A percentile compares a stretch with the other conserved stretches of the same genome.
Evolutionary conservation across 345 rosid genomes (phyloP).

Genomic region (Physaria fendleri): DNA sequence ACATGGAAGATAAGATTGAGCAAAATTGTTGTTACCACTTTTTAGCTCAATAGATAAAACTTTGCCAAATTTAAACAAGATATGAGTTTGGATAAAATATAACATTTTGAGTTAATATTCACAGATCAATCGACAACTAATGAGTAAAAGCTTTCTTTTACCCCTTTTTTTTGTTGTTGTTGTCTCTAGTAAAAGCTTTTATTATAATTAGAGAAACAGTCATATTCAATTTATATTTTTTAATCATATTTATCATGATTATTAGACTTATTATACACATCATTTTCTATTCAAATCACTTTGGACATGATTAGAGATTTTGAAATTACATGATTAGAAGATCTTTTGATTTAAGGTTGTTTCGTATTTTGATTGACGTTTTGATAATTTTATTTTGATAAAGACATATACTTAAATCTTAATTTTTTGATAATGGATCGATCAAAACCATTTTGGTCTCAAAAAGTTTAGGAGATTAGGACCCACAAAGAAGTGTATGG

Average conservation of each 20-base stretch:
- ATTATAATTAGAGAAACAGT: background rate
- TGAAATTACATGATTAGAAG: background rate
- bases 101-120: slow-evolving; percentile 2
- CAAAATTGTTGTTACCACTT: background rate
- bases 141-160: too few relatives aligned
- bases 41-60: slow-evolving; percentile 14
- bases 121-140: background rate
- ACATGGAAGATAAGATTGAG: slow-evolving; percentile 8
- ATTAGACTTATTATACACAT: background rate
- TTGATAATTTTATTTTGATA: background rate
- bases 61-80: slow-evolving; percentile 4
- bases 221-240: background rate
- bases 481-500: slow-evolving; percentile 24
- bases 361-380: background rate
- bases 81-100: background rate
- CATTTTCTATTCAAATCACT: background rate
- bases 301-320: background rate
- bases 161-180: too few relatives aligned
- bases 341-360: slow-evolving; percentile 3
- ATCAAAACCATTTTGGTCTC: background rate
- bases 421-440: background rate
- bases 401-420: slow-evolving; percentile 5
- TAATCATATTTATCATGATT: slow-evolving; percentile 5
- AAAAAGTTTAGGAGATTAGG: slow-evolving; percentile 5
- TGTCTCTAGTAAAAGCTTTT: too few relatives aligned